Percentiles rank a stretch among this genome's conserved stretches.
phyloP scores from a whole-genome alignment of 148 eudicot species.

The Arctostaphylos glauca region DNA sequence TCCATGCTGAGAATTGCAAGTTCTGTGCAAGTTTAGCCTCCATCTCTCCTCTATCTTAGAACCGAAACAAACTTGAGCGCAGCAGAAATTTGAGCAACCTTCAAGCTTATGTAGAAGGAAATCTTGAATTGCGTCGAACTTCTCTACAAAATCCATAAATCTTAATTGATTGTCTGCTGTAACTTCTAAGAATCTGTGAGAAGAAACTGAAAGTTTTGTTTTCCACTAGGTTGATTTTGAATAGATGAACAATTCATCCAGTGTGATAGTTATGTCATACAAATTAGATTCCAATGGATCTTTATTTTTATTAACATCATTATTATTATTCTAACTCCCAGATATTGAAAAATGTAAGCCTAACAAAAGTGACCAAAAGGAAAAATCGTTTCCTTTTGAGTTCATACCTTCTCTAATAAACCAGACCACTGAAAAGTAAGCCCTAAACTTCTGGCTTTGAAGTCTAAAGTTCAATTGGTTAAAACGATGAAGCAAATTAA shows the following conservation, averaged over 20 bases:
- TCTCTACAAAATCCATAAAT: background rate
- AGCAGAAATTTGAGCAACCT: background rate
- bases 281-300: background rate
- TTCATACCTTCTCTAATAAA: background rate
- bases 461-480: background rate
- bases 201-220: background rate
- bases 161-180: background rate
- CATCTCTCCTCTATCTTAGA: slow-evolving; percentile 27
- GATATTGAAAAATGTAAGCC: background rate
- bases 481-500: background rate
- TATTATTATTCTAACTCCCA: background rate
- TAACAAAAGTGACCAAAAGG: background rate
- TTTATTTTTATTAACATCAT: too few species aligned
- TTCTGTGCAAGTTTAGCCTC: slow-evolving; percentile 50
- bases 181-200: background rate
- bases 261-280: too few species aligned
- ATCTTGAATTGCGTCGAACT: background rate
- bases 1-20: slow-evolving; percentile 45
- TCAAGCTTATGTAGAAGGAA: background rate
- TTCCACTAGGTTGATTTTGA: background rate
- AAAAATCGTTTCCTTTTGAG: background rate
- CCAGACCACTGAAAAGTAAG: background rate
- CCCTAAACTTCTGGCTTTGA: background rate
- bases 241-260: background rate
- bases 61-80: slow-evolving; percentile 15